phyloP scores from a whole-genome alignment of 2,329 filamentous ascomycete genomes.

The Xylaria sp. region DNA sequence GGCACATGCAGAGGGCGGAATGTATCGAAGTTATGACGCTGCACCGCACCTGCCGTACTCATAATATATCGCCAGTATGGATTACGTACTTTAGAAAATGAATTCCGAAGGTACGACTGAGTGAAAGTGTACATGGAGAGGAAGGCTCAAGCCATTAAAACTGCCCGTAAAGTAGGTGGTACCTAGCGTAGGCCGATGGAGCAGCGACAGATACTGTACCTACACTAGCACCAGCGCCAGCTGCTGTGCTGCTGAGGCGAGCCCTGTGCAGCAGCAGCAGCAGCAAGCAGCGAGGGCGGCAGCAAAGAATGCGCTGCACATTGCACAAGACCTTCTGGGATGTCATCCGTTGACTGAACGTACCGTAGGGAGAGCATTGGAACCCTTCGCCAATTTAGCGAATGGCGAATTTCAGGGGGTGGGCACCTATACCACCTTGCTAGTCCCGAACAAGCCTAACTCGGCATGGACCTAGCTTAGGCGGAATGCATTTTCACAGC shows the following conservation, averaged over 20 bases:
- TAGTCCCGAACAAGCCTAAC: neutral
- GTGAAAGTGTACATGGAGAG: too few species aligned
- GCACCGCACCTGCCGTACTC: neutral
- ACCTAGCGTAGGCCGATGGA: neutral
- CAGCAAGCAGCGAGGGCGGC: neutral
- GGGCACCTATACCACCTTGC: neutral
- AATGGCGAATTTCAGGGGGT: neutral
- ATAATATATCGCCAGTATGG: neutral
- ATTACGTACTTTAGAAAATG: too few species aligned
- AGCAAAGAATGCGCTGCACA: neutral
- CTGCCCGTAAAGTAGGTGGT: neutral
- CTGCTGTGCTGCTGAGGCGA: neutral
- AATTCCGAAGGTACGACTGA: too few species aligned
- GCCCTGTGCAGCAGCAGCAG: neutral
- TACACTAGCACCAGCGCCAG: constrained; percentile 1
- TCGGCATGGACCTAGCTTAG: neutral
- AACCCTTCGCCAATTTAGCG: neutral
- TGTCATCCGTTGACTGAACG: neutral
- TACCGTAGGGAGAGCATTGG: neutral
- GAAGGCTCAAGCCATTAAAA: neutral
- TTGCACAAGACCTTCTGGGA: neutral
- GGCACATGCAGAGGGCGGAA: neutral
- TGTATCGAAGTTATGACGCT: neutral
- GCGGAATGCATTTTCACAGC: neutral
- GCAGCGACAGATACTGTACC: neutral